Base-by-base conservation (phyloP, 1,284 basidiomycete genomes). In the Ceratobasidium sp. region DNA sequence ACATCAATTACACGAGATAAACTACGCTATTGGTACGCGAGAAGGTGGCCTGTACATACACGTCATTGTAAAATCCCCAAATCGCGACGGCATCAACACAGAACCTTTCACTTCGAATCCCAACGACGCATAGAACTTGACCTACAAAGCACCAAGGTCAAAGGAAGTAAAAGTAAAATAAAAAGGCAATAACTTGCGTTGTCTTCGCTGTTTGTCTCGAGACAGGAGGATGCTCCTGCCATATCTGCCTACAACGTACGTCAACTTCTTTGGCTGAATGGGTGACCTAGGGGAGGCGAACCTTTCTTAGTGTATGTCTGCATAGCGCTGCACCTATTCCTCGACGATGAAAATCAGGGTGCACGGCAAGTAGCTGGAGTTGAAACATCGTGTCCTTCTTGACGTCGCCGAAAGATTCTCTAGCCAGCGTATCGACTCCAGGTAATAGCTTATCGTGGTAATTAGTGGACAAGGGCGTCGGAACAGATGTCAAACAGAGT, bases 61-160 rank as follows among this genome's bases (percentile, higher is more conserved):
- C 16, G 38, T 12, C 67, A 70, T 70, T 4, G 50, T 55, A 44
- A 55, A 57, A 41, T 55, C 50, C 12, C 50, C 67, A 54, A 52
- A 44, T n/a, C 30, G 66, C 8, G 66, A 68, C 30, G 66, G 66
- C 30, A 70, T 70, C 33, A 38, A 18, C 12, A 35, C 52, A 27
- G 16, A 30, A 33, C n/a, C 27, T 35, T 70, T 70, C 10, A 70
- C 67, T 35, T 55, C 46, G 30, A 27, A 70, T 20, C 67, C 66
- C 66, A 68, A 33, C 23, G 46, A 23, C n/a, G 12, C 48, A 35
- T 68, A 68, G 33, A 68, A 68, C 44, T n/a, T 10, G 12, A 68
- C 18, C 66, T 68, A 20, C 8, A 52, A n/a, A 46, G 6, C 6
- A 33, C 3, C 14, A 12, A 18, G 30, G n/a, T 20, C 44, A 23